Evolutionary conservation across 352 stramenopile genomes (phyloP).

Genomic region (Globisporangium alternatum): DNA sequence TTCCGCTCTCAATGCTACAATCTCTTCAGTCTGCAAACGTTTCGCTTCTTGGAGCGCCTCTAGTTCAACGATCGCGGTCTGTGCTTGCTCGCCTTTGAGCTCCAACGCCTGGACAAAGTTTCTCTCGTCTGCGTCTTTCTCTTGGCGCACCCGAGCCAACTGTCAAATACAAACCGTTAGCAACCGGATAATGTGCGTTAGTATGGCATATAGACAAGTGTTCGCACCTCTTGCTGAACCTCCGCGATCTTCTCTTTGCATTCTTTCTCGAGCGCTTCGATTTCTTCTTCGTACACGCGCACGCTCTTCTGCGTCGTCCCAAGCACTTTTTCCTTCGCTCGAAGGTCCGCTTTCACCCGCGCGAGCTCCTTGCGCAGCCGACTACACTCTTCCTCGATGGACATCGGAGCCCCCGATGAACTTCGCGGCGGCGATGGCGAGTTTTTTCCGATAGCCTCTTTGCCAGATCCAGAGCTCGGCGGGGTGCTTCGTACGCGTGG

Average conservation of each 20-base stretch:
- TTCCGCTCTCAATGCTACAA: slow-evolving; percentile 44
- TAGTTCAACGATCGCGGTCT: slow-evolving; percentile 44
- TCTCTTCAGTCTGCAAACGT: slow-evolving; percentile 30
- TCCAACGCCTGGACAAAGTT: slow-evolving; percentile 74
- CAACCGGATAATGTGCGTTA: neutral
- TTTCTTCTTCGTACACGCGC: slow-evolving; percentile 69
- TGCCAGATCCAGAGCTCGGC: slow-evolving; percentile 30
- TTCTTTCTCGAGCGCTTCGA: slow-evolving; percentile 71
- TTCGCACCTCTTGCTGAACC: slow-evolving; percentile 48
- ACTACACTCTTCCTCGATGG: slow-evolving; percentile 26
- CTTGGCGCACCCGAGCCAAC: slow-evolving; percentile 46
- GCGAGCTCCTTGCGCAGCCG: slow-evolving; percentile 55
- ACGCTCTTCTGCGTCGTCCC: slow-evolving; percentile 52
- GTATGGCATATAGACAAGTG: neutral
- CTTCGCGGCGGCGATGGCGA: slow-evolving; percentile 19
- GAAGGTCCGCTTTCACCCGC: slow-evolving; percentile 48
- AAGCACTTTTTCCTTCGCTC: slow-evolving; percentile 62
- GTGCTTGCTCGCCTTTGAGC: slow-evolving; percentile 65
- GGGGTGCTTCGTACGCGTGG: slow-evolving; percentile 15
- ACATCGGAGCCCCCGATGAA: slow-evolving; percentile 10
- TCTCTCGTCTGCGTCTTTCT: slow-evolving; percentile 66
- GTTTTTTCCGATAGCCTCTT: slow-evolving; percentile 24
- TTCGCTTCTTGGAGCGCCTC: slow-evolving; percentile 35
- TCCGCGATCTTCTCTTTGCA: slow-evolving; percentile 69
- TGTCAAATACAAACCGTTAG: slow-evolving; percentile 2